Evolutionary conservation across 495 filamentous ascomycete species (phyloP).

Genomic region (Aspergillus bertholletiae): DNA sequence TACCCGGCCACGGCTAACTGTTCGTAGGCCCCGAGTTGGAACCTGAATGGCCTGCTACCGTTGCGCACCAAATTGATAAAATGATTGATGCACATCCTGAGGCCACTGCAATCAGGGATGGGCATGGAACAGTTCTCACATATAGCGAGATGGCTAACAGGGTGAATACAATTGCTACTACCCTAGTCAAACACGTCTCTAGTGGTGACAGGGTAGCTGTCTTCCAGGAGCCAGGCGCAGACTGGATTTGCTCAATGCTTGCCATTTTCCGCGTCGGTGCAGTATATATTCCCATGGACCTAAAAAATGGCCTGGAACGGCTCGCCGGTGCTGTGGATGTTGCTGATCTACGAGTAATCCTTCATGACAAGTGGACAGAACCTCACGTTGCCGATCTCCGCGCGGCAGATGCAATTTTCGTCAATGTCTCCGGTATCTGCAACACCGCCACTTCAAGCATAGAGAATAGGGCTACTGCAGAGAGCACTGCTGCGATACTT

Average conservation of each 20-base stretch:
- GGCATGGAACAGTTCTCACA: not conserved
- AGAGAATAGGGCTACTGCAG: not conserved
- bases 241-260: slow-evolving; percentile 41
- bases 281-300: slow-evolving; percentile 25
- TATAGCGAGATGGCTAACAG: not conserved
- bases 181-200: not conserved
- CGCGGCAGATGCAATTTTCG: not conserved
- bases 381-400: not conserved
- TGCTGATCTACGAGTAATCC: not conserved
- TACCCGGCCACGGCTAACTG: too few relatives aligned
- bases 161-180: slow-evolving; percentile 7
- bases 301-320: not conserved
- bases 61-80: not conserved
- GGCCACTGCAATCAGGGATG: slow-evolving; percentile 10
- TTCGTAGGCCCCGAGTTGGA: not conserved
- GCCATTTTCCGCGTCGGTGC: slow-evolving; percentile 44
- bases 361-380: not conserved
- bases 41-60: not conserved
- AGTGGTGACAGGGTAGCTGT: slow-evolving; percentile 11
- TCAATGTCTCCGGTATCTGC: not conserved
- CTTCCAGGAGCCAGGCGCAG: slow-evolving; percentile 18
- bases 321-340: not conserved
- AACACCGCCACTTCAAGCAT: not conserved
- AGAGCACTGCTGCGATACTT: slow-evolving; percentile 21
- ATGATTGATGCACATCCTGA: not conserved